Percentiles rank a stretch among this genome's conserved stretches.
Conservation (phyloP, 345 rosid genomes). For the Pelargonium nanum region DNA sequence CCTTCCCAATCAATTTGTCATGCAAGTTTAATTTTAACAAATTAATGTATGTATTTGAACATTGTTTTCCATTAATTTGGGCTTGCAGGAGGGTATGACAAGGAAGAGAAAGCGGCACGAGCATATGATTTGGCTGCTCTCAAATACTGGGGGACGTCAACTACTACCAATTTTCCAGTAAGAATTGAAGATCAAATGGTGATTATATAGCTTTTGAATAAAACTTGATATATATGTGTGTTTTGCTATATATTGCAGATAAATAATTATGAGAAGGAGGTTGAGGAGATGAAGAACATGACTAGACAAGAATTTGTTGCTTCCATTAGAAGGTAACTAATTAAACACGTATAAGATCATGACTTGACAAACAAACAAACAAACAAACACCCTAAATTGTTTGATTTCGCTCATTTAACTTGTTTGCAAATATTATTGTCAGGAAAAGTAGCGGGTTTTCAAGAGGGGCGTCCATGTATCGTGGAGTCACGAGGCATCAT, state of each 20-base stretch:
- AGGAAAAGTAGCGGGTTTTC: slow-evolving; percentile 99
- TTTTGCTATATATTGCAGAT: slow-evolving; percentile 32
- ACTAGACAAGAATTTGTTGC: slow-evolving; percentile 98
- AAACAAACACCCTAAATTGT: neutral
- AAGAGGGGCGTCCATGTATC: slow-evolving; percentile 98
- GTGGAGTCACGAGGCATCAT: slow-evolving; percentile 99
- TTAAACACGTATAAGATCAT: neutral
- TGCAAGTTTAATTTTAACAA: no score
- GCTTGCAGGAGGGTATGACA: slow-evolving; percentile 85
- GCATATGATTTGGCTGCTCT: slow-evolving; percentile 94
- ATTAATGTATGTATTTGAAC: no score
- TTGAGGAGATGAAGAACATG: slow-evolving; percentile 98
- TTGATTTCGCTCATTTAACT: neutral
- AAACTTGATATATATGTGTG: neutral
- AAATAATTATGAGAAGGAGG: slow-evolving; percentile 84
- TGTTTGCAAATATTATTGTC: slow-evolving; percentile 3
- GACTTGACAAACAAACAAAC: no score
- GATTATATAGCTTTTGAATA: neutral
- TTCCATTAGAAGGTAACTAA: slow-evolving; percentile 66
- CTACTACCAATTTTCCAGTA: slow-evolving; percentile 93
- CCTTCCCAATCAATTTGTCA: no score
- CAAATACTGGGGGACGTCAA: slow-evolving; percentile 96
- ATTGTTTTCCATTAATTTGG: neutral
- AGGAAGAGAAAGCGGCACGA: slow-evolving; percentile 98
- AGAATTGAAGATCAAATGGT: neutral